These are phyloP conservation scores for Talaromyces sp. DNA, from an alignment of 2,329 filamentous ascomycete species.

Conservation along the genomic window DNA sequence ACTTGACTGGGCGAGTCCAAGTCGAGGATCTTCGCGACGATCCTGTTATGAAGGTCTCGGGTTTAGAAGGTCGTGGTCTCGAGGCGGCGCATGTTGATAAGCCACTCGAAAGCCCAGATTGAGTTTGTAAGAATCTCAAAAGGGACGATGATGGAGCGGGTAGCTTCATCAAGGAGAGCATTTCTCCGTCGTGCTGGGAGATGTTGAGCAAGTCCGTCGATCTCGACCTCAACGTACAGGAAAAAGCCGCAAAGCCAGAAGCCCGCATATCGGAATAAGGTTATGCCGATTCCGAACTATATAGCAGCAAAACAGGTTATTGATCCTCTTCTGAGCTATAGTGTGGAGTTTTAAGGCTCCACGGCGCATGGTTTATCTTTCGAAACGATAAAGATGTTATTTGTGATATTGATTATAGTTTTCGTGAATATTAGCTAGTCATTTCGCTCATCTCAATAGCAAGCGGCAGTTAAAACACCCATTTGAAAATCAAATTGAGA, in stretches of 20 bases:
- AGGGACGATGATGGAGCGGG: slow-evolving; percentile 59
- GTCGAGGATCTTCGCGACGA: slow-evolving; percentile 23
- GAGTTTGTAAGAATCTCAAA: slow-evolving; percentile 72
- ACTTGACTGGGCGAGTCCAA: slow-evolving; percentile 24
- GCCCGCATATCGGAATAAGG: slow-evolving; percentile 17
- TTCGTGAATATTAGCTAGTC: no score
- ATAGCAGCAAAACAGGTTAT: neutral
- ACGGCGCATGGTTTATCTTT: no score
- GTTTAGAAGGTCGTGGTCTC: slow-evolving; percentile 14
- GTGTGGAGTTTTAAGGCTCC: no score
- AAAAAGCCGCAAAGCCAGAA: slow-evolving; percentile 14
- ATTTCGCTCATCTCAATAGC: no score
- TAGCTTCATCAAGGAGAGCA: slow-evolving; percentile 43
- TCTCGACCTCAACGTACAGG: slow-evolving; percentile 13
- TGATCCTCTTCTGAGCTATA: no score
- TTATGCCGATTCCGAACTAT: slow-evolving; percentile 41
- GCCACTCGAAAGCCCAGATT: slow-evolving; percentile 62
- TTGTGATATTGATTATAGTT: no score
- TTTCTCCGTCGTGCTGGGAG: slow-evolving; percentile 31
- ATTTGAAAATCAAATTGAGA: no score
- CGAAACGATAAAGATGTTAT: no score
- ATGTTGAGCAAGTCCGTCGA: slow-evolving; percentile 11
- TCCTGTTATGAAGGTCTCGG: slow-evolving; percentile 18
- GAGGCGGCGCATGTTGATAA: slow-evolving; percentile 28
- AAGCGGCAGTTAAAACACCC: no score